Evolutionary conservation across 202 grass and related monocot species (phyloP).

Genomic region (Musa balbisiana): DNA sequence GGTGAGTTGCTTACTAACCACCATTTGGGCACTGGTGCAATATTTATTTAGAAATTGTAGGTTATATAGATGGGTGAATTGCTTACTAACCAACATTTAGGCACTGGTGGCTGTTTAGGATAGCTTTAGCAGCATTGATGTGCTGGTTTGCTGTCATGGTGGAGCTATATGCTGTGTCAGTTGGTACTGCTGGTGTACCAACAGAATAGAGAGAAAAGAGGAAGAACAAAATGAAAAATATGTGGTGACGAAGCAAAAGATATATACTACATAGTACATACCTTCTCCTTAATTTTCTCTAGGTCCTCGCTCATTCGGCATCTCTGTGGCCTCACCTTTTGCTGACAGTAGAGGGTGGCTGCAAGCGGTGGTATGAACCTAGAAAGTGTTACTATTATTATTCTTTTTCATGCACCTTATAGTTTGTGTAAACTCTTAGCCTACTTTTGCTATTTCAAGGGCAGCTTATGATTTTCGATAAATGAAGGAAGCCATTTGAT

Average conservation of each 20-base stretch:
- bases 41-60: too few species aligned
- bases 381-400: neutral
- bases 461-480: neutral
- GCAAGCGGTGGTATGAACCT: neutral
- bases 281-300: neutral
- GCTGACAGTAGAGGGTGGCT: neutral
- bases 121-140: neutral
- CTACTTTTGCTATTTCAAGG: neutral
- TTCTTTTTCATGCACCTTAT: neutral
- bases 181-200: too few species aligned
- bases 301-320: neutral
- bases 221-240: neutral
- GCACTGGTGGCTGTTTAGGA: neutral
- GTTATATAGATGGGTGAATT: too few species aligned
- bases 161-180: neutral
- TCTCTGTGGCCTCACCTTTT: neutral
- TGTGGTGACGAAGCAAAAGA: neutral
- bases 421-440: neutral
- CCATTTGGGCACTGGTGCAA: neutral
- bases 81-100: neutral
- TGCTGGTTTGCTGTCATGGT: neutral
- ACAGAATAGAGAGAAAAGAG: neutral
- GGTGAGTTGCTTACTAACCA: neutral
- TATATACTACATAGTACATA: neutral
- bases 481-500: neutral